A percentile compares a stretch with the other conserved stretches of the same genome.
Conservation (phyloP, 108 stramenopile species). For the Aurantiochytrium sp. region DNA sequence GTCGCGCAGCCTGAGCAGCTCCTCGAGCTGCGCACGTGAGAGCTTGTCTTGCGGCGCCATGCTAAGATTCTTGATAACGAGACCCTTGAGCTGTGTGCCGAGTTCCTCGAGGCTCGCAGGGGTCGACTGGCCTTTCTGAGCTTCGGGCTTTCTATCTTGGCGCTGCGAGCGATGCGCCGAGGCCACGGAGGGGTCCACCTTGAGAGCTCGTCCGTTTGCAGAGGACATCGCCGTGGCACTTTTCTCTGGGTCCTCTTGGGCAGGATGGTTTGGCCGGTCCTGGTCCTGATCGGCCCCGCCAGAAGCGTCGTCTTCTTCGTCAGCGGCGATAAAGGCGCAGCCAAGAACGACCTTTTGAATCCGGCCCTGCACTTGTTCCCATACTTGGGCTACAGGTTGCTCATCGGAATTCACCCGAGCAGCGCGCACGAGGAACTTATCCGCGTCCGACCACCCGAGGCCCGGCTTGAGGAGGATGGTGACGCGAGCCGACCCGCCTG, state of each 20-base stretch:
- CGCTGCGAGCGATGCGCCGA: no score
- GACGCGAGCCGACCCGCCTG: not conserved
- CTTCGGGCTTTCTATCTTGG: no score
- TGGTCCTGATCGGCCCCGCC: not conserved
- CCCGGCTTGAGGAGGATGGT: not conserved
- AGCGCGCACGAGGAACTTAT: slow-evolving; percentile 12
- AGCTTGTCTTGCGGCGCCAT: not conserved
- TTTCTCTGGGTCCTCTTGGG: no score
- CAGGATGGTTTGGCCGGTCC: not conserved
- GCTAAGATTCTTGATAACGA: not conserved
- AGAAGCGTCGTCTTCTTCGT: not conserved
- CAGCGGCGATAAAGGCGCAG: not conserved
- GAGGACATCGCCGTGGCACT: no score
- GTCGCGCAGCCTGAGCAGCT: not conserved
- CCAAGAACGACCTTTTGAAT: not conserved
- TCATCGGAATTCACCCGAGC: not conserved
- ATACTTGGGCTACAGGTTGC: not conserved
- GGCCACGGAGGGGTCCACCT: no score
- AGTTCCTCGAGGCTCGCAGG: not conserved
- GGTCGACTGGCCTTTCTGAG: no score
- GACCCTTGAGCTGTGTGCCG: not conserved
- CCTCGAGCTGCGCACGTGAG: not conserved
- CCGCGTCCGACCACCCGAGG: not conserved
- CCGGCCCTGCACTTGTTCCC: not conserved
- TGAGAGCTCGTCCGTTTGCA: no score